Evolutionary conservation across 768 basidiomycete genomes (phyloP).

Genomic region (Termitomyces sp.): DNA sequence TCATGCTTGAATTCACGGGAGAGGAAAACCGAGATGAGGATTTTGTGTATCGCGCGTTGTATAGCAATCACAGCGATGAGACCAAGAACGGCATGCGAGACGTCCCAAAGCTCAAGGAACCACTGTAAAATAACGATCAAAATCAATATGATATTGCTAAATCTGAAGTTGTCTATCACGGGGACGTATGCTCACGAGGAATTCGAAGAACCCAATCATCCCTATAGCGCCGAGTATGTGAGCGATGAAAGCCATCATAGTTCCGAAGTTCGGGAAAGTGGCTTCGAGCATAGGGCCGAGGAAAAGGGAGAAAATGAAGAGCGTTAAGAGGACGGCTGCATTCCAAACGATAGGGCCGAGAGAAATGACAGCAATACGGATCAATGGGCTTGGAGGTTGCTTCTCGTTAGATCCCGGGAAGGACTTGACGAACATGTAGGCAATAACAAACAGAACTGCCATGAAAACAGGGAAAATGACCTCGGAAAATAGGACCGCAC

Average conservation of each 20-base stretch:
- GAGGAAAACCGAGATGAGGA: constrained; percentile 89
- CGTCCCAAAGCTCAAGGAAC: constrained; percentile 92
- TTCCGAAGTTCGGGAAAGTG: constrained; percentile 85
- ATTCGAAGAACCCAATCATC: constrained; percentile 93
- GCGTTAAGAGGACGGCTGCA: constrained; percentile 76
- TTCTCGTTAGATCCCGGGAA: constrained; percentile 64
- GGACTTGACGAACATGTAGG: constrained; percentile 91
- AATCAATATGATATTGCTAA: constrained; percentile 11
- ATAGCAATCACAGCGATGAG: constrained; percentile 89
- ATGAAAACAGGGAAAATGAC: constrained; percentile 82
- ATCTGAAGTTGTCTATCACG: neutral
- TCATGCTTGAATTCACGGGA: constrained; percentile 99
- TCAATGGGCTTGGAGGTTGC: constrained; percentile 75
- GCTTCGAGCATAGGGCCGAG: constrained; percentile 87
- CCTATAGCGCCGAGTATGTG: constrained; percentile 82
- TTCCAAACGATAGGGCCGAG: constrained; percentile 97
- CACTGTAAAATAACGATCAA: constrained; percentile 53
- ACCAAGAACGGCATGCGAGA: constrained; percentile 90
- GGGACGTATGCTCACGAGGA: constrained; percentile 60
- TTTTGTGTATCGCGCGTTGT: constrained; percentile 90
- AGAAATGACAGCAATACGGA: constrained; percentile 91
- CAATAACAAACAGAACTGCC: constrained; percentile 83
- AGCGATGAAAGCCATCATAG: constrained; percentile 87
- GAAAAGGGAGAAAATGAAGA: constrained; percentile 91
- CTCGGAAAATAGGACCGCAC: constrained; percentile 84